Evolutionary conservation across 306 rosid species (phyloP).

Genomic region (Mimosa pudica): DNA sequence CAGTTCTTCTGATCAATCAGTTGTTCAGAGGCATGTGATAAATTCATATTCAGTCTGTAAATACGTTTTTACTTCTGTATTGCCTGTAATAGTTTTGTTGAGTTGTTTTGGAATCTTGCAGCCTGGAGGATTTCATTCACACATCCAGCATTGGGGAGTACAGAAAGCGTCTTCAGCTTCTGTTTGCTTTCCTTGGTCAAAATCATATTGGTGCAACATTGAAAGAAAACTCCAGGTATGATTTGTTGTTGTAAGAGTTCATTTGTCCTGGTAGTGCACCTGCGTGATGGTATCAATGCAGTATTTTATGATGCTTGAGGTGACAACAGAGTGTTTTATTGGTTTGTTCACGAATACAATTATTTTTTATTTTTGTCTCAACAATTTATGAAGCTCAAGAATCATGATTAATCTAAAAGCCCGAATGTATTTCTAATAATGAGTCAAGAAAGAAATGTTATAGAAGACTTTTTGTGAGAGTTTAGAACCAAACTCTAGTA

Average conservation of each 20-base stretch:
- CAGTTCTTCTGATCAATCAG: slow-evolving; percentile 41
- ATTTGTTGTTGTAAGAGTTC: slow-evolving; percentile 26
- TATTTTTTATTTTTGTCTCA: not conserved
- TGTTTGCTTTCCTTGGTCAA: slow-evolving; percentile 88
- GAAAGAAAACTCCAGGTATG: slow-evolving; percentile 53
- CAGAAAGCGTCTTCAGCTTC: slow-evolving; percentile 83
- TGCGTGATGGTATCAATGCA: not conserved
- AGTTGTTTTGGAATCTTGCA: slow-evolving; percentile 43
- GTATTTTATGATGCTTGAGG: not conserved
- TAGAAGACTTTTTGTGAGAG: not conserved
- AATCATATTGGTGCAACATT: slow-evolving; percentile 49
- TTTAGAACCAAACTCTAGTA: too few relatives aligned
- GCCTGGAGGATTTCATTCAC: slow-evolving; percentile 83
- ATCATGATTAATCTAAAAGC: not conserved
- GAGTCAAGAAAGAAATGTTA: not conserved
- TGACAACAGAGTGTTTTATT: not conserved
- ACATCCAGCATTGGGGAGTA: slow-evolving; percentile 92
- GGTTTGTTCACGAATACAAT: not conserved
- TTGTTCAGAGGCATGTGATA: slow-evolving; percentile 55
- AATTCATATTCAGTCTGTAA: slow-evolving; percentile 19
- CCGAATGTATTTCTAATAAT: not conserved
- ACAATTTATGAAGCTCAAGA: not conserved
- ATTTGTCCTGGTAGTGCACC: not conserved
- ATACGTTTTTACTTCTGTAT: slow-evolving; percentile 10
- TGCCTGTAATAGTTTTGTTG: slow-evolving; percentile 20